These are phyloP conservation scores for Claviceps purpurea DNA, from an alignment of 2,329 filamentous ascomycete species.

Conservation along the genomic window DNA sequence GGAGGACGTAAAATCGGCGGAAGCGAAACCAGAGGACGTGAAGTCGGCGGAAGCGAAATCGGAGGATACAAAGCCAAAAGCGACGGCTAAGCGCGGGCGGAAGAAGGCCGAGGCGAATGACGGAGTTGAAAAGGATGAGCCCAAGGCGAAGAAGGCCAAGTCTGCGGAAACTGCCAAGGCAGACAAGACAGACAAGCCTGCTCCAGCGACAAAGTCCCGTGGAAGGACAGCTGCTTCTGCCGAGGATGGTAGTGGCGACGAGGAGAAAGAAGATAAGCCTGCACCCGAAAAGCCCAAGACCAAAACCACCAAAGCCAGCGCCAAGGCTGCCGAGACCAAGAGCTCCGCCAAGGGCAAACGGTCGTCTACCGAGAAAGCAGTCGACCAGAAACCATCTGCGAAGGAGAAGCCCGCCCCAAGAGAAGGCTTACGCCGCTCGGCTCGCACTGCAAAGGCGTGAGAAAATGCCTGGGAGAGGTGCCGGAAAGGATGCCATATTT, in stretches of 20 bases:
- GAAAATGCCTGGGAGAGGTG: not conserved
- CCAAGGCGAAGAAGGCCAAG: slow-evolving; percentile 23
- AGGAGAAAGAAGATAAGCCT: slow-evolving; percentile 5
- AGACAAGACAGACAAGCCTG: slow-evolving; percentile 12
- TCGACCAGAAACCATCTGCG: slow-evolving; percentile 1
- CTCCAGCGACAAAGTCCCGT: not conserved
- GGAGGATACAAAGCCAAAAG: slow-evolving; percentile 14
- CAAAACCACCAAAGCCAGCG: slow-evolving; percentile 1
- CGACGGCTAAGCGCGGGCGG: slow-evolving; percentile 21
- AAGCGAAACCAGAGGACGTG: slow-evolving; percentile 14
- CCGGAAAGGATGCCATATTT: not conserved
- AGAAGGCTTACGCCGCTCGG: slow-evolving; percentile 8
- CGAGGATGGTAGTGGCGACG: slow-evolving; percentile 9
- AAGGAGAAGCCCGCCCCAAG: slow-evolving; percentile 16
- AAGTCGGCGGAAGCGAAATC: not conserved
- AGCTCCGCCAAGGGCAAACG: slow-evolving; percentile 1
- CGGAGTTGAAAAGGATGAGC: slow-evolving; percentile 20
- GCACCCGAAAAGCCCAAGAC: slow-evolving; percentile 5
- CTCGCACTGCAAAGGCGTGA: slow-evolving; percentile 15
- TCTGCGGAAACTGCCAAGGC: slow-evolving; percentile 14
- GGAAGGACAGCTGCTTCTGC: not conserved
- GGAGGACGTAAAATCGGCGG: not conserved
- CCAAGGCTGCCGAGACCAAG: slow-evolving; percentile 3
- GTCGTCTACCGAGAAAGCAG: slow-evolving; percentile 3
- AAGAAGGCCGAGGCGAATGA: slow-evolving; percentile 20